Percentiles rank a stretch among this genome's conserved stretches.
Evolutionary conservation across 1,139 yeast genomes (phyloP).

Genomic region (Saccharomyces hybrid): DNA sequence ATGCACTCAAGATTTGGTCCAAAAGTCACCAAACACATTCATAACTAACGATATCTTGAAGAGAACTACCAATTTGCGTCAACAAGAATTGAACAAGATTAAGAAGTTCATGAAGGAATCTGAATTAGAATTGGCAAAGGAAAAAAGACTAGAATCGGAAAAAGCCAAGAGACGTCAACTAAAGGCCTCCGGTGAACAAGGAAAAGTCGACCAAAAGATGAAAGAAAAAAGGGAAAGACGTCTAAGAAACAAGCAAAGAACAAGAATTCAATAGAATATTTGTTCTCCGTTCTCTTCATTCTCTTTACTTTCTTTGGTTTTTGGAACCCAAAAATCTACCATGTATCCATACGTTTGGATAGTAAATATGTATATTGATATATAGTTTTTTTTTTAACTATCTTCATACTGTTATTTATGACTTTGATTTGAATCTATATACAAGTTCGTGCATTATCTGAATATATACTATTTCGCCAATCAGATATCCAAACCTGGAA

Average conservation of each 20-base stretch:
- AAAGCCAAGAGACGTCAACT: conserved; percentile 41
- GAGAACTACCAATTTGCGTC: conserved; percentile 56
- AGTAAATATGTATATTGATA: neutral
- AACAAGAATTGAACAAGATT: conserved; percentile 33
- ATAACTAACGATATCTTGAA: conserved; percentile 54
- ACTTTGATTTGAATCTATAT: neutral
- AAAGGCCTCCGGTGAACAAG: conserved; percentile 55
- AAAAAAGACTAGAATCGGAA: conserved; percentile 59
- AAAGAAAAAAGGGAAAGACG: conserved; percentile 50
- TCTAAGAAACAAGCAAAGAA: conserved; percentile 38
- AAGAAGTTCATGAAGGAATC: conserved; percentile 52
- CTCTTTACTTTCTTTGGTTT: neutral
- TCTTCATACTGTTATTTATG: too few species aligned
- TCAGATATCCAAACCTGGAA: conserved; percentile 10
- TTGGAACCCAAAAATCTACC: neutral
- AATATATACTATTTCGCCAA: neutral
- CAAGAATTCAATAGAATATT: conserved; percentile 22
- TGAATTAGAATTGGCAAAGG: conserved; percentile 61
- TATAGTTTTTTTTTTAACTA: neutral
- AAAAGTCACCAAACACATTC: conserved; percentile 22
- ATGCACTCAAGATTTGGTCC: conserved; percentile 35
- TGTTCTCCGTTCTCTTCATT: neutral
- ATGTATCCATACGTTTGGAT: neutral
- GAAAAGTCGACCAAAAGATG: conserved; percentile 67
- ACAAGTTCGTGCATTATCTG: neutral